Base-by-base conservation (phyloP, 345 rosid species). In the Citrus inodora region DNA sequence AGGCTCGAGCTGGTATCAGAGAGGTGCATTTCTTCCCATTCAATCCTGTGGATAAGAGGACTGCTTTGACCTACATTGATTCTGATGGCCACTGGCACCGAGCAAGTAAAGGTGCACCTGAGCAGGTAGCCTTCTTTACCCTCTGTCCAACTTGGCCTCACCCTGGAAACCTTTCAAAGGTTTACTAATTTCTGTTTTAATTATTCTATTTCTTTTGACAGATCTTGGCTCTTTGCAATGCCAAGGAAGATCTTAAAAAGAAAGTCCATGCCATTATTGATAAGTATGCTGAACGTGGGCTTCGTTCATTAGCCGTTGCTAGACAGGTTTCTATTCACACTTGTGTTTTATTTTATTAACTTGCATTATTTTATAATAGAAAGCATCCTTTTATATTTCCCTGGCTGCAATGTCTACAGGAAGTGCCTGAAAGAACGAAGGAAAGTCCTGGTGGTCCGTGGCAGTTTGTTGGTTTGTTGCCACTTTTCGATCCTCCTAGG, bases 91-190 rank as follows among this genome's bases (percentile, higher is more conserved):
- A 81, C 71, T 91, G 94, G 98, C 93, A 91, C 80, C 79, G 98
- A 73, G 86, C 88, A 14, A 91, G 98, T 87, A 93, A 93, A 88
- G 98, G 98, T 80, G 98, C 98, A 67, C 98, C 98, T n/a, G 96
- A 90, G 82, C 98, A 93, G 89, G 95, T 93, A 86, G 55, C 35
- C 27, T 11, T 48, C 22, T 71, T 7, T 35, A 40, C 65, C 17
- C 37, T 38, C 27, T 24, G 33, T 65, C 6, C 72, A 2, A 24
- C 46, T 35, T 2, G 55, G 8, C 2, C 30, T 8, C 58, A 53
- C 17, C 28, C 21, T n/a, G 24, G 46, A 13, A 30, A 59, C 22
- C 46, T 42, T 35, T 30, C 28, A 59, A 27, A 72, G 28, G 9
- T 42, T 11, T 58, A 67, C 51, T 1, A 7, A 42, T 73, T 46